These are phyloP conservation scores for Hanseniaspora lachancei DNA, from an alignment of 805 yeast genomes.

Conservation along the genomic window DNA sequence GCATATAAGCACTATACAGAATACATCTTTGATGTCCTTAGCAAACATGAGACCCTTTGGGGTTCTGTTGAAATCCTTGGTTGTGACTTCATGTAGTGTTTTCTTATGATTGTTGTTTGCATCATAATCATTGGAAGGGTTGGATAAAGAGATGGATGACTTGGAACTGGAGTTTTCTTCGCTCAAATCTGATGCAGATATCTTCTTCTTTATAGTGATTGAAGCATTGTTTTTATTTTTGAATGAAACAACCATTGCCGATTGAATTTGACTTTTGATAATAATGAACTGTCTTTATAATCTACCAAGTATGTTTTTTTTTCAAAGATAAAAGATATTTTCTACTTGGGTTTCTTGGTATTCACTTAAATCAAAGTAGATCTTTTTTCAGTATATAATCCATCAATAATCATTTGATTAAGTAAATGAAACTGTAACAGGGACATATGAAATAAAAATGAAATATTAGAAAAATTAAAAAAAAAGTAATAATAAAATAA, in stretches of 20 bases:
- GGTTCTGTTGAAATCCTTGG: constrained; percentile 36
- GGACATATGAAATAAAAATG: too few relatives aligned
- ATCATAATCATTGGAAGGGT: not conserved
- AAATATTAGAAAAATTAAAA: too few relatives aligned
- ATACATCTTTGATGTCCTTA: constrained; percentile 49
- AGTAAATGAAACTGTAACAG: too few relatives aligned
- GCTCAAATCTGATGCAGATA: not conserved
- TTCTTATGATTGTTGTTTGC: not conserved
- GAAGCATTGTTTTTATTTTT: not conserved
- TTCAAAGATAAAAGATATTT: too few relatives aligned
- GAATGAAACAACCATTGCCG: not conserved
- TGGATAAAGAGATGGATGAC: not conserved
- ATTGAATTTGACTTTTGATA: too few relatives aligned
- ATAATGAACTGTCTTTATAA: too few relatives aligned
- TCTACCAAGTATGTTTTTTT: too few relatives aligned
- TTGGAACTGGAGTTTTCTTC: not conserved
- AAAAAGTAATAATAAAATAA: too few relatives aligned
- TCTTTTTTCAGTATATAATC: too few relatives aligned
- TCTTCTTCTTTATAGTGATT: not conserved
- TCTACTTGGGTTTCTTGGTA: too few relatives aligned
- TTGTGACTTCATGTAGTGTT: constrained; percentile 32
- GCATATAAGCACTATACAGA: constrained; percentile 37
- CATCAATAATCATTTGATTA: too few relatives aligned
- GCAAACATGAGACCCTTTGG: constrained; percentile 41
- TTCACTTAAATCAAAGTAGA: too few relatives aligned